Evolutionary conservation across 2,329 filamentous ascomycete species (phyloP).

Genomic region (Diplodia sapinea): DNA sequence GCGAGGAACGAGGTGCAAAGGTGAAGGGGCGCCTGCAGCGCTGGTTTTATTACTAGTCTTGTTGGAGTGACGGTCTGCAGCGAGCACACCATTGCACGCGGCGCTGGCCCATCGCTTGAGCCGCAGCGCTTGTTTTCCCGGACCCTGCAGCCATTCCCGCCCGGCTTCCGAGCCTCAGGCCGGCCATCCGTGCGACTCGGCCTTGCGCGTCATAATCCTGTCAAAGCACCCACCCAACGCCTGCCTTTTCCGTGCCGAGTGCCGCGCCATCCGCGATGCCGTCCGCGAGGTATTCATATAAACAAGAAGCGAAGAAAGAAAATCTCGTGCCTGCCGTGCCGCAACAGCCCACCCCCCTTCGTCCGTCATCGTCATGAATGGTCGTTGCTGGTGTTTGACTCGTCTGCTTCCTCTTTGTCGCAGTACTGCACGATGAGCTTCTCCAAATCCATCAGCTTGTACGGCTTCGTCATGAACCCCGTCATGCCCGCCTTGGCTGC

Average conservation of each 20-base stretch:
- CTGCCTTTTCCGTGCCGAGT: slow-evolving; percentile 22
- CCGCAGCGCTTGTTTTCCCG: slow-evolving; percentile 16
- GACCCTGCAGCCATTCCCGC: slow-evolving; percentile 16
- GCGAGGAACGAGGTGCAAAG: neutral
- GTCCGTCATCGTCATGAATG: neutral
- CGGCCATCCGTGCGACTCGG: slow-evolving; percentile 4
- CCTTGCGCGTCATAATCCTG: slow-evolving; percentile 3
- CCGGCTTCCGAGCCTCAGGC: slow-evolving; percentile 12
- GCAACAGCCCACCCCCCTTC: neutral
- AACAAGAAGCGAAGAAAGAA: slow-evolving; percentile 17
- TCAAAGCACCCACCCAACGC: slow-evolving; percentile 3
- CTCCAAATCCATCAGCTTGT: slow-evolving; percentile 67
- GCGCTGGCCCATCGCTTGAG: slow-evolving; percentile 13
- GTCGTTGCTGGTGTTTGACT: slow-evolving; percentile 18
- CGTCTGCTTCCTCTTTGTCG: slow-evolving; percentile 33
- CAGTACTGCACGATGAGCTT: slow-evolving; percentile 62
- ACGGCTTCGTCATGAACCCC: slow-evolving; percentile 72
- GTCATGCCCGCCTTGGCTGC: slow-evolving; percentile 69
- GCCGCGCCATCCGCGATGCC: slow-evolving; percentile 25
- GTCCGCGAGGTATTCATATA: slow-evolving; percentile 11
- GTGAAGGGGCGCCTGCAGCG: neutral
- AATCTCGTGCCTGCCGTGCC: neutral
- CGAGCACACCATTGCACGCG: slow-evolving; percentile 18
- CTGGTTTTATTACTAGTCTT: slow-evolving; percentile 11
- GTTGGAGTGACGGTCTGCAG: slow-evolving; percentile 10